These are phyloP conservation scores for Pontederia paniculata DNA, from an alignment of 176 grass and related monocot species.

Conservation along the genomic window DNA sequence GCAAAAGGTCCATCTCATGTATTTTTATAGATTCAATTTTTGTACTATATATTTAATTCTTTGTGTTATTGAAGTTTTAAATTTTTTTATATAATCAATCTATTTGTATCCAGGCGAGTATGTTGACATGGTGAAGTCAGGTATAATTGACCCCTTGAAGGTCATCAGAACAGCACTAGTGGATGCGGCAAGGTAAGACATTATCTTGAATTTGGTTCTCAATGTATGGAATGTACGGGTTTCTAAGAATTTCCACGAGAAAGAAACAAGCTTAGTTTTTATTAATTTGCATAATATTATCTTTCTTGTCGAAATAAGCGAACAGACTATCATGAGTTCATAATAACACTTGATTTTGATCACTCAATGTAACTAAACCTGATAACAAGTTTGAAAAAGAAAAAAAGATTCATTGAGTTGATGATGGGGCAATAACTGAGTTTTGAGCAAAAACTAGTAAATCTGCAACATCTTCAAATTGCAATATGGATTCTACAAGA, in stretches of 20 bases:
- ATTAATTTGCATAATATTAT: too few relatives aligned
- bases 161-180: slow-evolving; percentile 21
- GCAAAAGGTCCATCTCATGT: slow-evolving; percentile 6
- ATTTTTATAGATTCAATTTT: not conserved
- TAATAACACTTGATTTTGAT: too few relatives aligned
- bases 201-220: not conserved
- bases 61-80: not conserved
- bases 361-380: too few relatives aligned
- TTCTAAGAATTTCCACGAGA: too few relatives aligned
- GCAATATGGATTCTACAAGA: too few relatives aligned
- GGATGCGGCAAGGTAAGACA: slow-evolving; percentile 14
- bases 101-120: slow-evolving; percentile 9
- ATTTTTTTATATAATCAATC: too few relatives aligned
- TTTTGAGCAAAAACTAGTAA: too few relatives aligned
- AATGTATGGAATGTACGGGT: not conserved
- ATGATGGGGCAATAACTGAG: too few relatives aligned
- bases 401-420: too few relatives aligned
- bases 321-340: not conserved
- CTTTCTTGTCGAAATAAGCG: not conserved
- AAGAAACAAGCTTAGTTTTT: not conserved
- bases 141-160: slow-evolving; percentile 18
- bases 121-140: slow-evolving; percentile 19
- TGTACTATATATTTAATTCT: not conserved
- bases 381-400: too few relatives aligned
- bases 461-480: too few relatives aligned